These are phyloP conservation scores for Solanum sejunctum DNA, from an alignment of 257 asterid species.

Conservation along the genomic window DNA sequence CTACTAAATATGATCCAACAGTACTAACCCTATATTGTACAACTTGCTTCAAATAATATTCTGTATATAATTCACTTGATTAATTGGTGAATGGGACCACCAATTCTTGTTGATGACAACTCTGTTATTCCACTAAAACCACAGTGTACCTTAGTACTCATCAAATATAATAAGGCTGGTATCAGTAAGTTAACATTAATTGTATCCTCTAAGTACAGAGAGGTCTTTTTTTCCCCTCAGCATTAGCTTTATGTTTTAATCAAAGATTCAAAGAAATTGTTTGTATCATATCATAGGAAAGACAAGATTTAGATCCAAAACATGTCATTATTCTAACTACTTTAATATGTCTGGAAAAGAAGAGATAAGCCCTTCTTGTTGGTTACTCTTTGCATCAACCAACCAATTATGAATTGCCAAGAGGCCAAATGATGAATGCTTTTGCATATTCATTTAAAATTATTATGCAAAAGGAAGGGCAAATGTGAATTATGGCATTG, in stretches of 20 bases:
- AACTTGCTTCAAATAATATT: not conserved
- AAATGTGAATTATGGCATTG: constrained; percentile 5
- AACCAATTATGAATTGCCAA: constrained; percentile 9
- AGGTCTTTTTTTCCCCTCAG: not conserved
- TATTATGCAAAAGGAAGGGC: not conserved
- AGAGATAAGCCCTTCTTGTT: constrained; percentile 12
- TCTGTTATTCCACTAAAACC: not conserved
- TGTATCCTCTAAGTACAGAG: not conserved
- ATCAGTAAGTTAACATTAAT: not conserved
- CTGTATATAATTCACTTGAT: not conserved
- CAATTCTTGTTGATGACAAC: not conserved
- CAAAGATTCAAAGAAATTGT: not conserved
- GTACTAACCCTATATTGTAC: not conserved
- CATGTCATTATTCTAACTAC: not conserved
- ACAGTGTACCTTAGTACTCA: not conserved
- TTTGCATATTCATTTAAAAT: not conserved
- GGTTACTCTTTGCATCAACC: constrained; percentile 10
- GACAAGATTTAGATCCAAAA: constrained; percentile 9
- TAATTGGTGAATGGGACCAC: not conserved
- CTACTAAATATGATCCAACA: not conserved
- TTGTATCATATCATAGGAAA: not conserved
- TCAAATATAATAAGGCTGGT: not conserved
- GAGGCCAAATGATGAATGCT: constrained; percentile 4
- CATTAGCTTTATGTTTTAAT: not conserved
- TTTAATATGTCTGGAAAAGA: not conserved